Evolutionary conservation across 176 grass and related monocot genomes (phyloP).

Genomic region (Themeda triandra): DNA sequence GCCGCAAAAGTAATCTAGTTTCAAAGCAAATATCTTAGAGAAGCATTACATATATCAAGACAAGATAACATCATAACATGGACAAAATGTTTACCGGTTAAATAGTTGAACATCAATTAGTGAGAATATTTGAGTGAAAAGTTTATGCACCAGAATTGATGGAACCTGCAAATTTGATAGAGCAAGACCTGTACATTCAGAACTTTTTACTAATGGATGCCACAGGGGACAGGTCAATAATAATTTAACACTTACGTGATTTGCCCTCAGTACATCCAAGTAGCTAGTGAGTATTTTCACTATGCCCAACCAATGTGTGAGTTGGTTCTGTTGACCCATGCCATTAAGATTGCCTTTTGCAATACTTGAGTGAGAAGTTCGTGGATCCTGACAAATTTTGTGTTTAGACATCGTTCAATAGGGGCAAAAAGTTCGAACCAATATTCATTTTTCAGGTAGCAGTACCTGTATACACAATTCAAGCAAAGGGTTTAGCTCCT

Average conservation of each 20-base stretch:
- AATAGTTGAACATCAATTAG: slow-evolving; percentile 86
- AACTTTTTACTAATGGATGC: slow-evolving; percentile 6
- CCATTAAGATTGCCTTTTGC: slow-evolving; percentile 54
- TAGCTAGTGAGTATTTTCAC: slow-evolving; percentile 55
- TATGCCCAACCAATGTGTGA: slow-evolving; percentile 57
- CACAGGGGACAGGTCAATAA: background rate
- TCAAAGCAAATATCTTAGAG: slow-evolving; percentile 31
- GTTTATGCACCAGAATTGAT: slow-evolving; percentile 68
- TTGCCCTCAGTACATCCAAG: slow-evolving; percentile 53
- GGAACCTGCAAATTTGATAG: slow-evolving; percentile 61
- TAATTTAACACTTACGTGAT: slow-evolving; percentile 51
- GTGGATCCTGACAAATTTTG: slow-evolving; percentile 50
- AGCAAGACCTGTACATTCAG: slow-evolving; percentile 30
- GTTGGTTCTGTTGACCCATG: slow-evolving; percentile 50
- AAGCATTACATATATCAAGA: slow-evolving; percentile 29
- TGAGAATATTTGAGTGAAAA: slow-evolving; percentile 81
- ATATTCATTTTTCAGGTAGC: slow-evolving; percentile 14
- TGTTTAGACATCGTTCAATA: slow-evolving; percentile 24
- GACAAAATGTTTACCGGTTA: slow-evolving; percentile 62
- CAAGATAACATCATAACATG: background rate
- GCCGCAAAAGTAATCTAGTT: slow-evolving; percentile 73
- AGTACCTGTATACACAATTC: slow-evolving; percentile 79
- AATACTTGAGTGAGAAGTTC: slow-evolving; percentile 48
- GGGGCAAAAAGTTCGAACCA: background rate
- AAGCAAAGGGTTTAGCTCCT: slow-evolving; percentile 79